Conservation (phyloP, 805 yeast genomes). For the Hanseniaspora hatyaiensis region DNA sequence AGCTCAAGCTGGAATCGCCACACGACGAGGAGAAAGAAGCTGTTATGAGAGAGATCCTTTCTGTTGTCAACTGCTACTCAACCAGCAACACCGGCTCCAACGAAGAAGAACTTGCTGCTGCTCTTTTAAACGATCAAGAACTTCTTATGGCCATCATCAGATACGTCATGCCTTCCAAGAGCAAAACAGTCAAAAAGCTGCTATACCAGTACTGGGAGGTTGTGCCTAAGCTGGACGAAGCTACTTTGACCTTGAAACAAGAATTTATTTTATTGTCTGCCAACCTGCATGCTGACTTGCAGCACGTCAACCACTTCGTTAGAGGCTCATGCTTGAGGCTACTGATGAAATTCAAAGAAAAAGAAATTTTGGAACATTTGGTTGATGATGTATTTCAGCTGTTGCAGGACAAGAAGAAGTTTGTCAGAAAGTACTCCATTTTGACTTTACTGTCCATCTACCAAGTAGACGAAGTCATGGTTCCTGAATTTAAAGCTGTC, state of each 20-base stretch:
- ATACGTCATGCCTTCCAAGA: conserved; percentile 90
- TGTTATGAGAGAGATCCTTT: conserved; percentile 15
- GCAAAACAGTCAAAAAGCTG: conserved; percentile 82
- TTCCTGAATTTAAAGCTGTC: conserved; percentile 92
- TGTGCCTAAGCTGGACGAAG: conserved; percentile 73
- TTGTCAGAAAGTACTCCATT: conserved; percentile 93
- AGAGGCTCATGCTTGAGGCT: conserved; percentile 92
- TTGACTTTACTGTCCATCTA: conserved; percentile 78
- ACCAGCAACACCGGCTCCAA: conserved; percentile 9
- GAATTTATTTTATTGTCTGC: conserved; percentile 98
- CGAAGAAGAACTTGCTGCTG: conserved; percentile 15
- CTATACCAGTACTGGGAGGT: conserved; percentile 96
- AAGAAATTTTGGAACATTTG: conserved; percentile 87
- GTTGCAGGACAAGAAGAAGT: conserved; percentile 92
- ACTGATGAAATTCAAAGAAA: conserved; percentile 78
- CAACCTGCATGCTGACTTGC: conserved; percentile 92
- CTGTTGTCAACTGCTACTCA: conserved; percentile 15
- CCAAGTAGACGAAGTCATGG: conserved; percentile 69
- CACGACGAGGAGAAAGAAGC: conserved; percentile 12
- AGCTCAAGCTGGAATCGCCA: conserved; percentile 9
- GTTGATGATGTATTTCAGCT: conserved; percentile 87
- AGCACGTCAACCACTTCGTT: conserved; percentile 94
- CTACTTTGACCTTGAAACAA: conserved; percentile 81
- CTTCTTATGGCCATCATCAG: conserved; percentile 93
- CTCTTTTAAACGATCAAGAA: conserved; percentile 24